Base-by-base conservation (phyloP, 768 basidiomycete species). In the Podaxis sp. region DNA sequence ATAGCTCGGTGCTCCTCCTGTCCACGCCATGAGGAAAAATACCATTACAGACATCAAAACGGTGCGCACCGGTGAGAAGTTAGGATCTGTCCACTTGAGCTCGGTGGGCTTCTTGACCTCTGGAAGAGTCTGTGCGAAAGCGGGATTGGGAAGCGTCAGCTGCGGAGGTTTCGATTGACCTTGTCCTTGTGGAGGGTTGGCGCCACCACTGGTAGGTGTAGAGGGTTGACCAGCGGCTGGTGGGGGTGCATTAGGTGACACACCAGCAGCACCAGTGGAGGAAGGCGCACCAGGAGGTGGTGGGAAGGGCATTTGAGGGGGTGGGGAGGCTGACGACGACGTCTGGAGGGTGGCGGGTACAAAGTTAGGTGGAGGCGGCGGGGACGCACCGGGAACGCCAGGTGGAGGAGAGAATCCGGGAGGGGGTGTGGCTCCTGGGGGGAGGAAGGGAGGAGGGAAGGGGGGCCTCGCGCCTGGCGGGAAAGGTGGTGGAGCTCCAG, bases 1-100 rank as follows among this genome's bases (percentile, higher is more conserved):
- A 82, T 80, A 7, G 91, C 85, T 56, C 93, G 86, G 65, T 83
- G 83, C 73, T 95, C 93, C 64, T 93, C 91, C 93, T 95, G 22
- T 50, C 12, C 25, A 49, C 6, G 66, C 27, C 38, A 38, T 25
- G 7, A 19, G 38, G 29, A 8, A 33, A 51, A 58, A 27, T 27
- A 57, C 37, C 43, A 37, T 5, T 51, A 55, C 17, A 55, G 58
- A 22, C 46, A 40, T 37, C 24, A 43, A 37, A 33, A 17, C 36
- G 29, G 27, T 25, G 17, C 55, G 50, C 66, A 93, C 93, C 3
- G 91, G 89, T 61, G 84, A 86, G 72, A 91, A 93, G 69, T 93
- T 92, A 0, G 92, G 76, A 68, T 94, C 90, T 13, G 76, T 71
- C 73, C 87, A 91, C 72, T 93, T 90, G 49, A 94, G 78, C 22